Evolutionary conservation across 106 monocot genomes (phyloP), one percentile per base, ranked within the genome.

Genomic region (Ottelia alismoides): DNA sequence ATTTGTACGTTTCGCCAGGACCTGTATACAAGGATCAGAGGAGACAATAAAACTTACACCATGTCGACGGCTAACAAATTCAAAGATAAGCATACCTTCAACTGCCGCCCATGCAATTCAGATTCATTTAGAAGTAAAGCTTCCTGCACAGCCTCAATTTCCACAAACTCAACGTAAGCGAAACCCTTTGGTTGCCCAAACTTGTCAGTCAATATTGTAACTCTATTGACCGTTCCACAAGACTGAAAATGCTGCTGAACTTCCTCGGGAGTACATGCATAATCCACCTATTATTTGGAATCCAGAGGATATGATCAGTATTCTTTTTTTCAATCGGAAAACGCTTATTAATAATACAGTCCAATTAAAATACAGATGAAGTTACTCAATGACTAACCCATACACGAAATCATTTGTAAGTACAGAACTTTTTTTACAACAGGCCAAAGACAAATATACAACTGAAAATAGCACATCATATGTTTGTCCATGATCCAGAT

Each of bases 121-220:
- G 74, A 74, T 46, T 74, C 74, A 52, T 74, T 74, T 49, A 74
- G 46, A n/a, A 74, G 62, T 45, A 74, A 2, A 53, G 74, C 74
- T 57, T 74, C 68, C 24, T 62, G 74, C 28, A 74, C 74, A 64
- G 68, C 74, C 1, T 74, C 74, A 24, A 53, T 58, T 67, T 74
- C 68, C 51, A 74, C 60, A 52, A 74, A 74, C 57, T 74, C 74
- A 22, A 74, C 74, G 64, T 74, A 74, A 11, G 74, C 67, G 63
- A 74, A 74, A 23, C 74, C 74, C 45, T 74, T 74, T 2, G 74
- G 74, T n/a, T 68, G 74, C 51, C 74, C 74, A 58, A 74, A 74
- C 31, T 74, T 74, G 62, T 74, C 74, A 29, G 74, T 68, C 28
- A 74, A 51, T 46, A 74, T 74, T 31, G 74, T 74, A 17, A 74